These are phyloP conservation scores for Monosporozyma aquatica DNA, from an alignment of 805 yeast species.

Conservation along the genomic window DNA sequence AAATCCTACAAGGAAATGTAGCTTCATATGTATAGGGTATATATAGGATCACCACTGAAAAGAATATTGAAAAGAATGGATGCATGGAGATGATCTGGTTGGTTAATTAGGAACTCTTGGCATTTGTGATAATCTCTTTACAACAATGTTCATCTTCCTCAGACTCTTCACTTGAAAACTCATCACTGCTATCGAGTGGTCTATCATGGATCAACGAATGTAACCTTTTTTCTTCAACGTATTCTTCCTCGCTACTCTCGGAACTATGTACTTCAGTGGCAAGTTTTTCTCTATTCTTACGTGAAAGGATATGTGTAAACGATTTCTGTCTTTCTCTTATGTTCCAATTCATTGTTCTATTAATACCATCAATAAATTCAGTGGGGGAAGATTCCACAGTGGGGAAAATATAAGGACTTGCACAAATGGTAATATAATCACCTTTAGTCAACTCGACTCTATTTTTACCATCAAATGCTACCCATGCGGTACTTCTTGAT, in stretches of 20 bases:
- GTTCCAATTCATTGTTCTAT: slow-evolving; percentile 88
- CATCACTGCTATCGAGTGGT: background rate
- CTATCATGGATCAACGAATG: background rate
- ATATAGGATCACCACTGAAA: no score
- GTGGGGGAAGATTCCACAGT: slow-evolving; percentile 67
- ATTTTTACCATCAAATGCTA: slow-evolving; percentile 86
- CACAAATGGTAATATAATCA: slow-evolving; percentile 73
- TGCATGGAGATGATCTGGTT: background rate
- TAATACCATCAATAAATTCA: slow-evolving; percentile 74
- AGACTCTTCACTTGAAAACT: background rate
- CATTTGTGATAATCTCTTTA: background rate
- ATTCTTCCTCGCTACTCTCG: slow-evolving; percentile 9
- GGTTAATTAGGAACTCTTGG: background rate
- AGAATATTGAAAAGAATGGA: background rate
- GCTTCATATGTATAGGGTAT: no score
- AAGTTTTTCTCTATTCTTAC: slow-evolving; percentile 13
- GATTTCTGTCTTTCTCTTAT: slow-evolving; percentile 80
- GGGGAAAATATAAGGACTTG: slow-evolving; percentile 87
- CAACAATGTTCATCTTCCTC: slow-evolving; percentile 1
- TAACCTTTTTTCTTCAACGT: slow-evolving; percentile 4
- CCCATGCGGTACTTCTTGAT: slow-evolving; percentile 88
- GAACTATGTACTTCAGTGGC: slow-evolving; percentile 6
- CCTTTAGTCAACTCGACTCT: slow-evolving; percentile 74
- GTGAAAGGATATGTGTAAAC: slow-evolving; percentile 34
- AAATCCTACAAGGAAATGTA: no score